Evolutionary conservation across 345 rosid species (phyloP), one percentile per base, ranked within the genome.

Genomic region (Rhodamnia rubescens): DNA sequence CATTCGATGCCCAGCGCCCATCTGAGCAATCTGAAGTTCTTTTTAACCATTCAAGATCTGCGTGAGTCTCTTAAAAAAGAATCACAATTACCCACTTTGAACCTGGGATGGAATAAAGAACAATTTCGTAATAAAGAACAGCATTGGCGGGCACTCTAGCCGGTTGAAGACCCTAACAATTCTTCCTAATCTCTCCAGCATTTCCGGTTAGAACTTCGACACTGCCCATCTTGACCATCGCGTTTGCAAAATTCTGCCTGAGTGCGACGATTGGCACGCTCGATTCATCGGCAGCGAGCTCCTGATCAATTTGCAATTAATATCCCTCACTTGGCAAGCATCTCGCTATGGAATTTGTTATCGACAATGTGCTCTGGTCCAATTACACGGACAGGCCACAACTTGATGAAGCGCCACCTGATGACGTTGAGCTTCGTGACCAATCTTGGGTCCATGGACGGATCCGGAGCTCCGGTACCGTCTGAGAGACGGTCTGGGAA

Each of bases 261-360:
- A 94, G 93, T 26, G 92, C 74, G 26, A 93, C 93, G 22, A 90
- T 22, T 81, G 1, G 91, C 85, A 86, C 51, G 27, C 92, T 93
- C 5, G 92, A 88, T 61, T 85, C 9, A 86, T 91, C 93, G 1
- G 21, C 22, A 29, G 89, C 93, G 26, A 94, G 87, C 21, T 84
- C 90, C 89, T 93, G 95, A 74, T 94, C 98, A 78, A 94, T 93
- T 84, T 89, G 86, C 85, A 36, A n/a, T n/a, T n/a, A 95, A 13
- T 49, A 95, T 81, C 47, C 96, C 96, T 87, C 88, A 92, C 52
- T 84, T 91, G 85, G 18, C 49, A 55, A 40, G n/a, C 22, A 93
- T 87, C 86, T 93, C 91, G 54, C 83, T 91, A 29, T 83, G 93
- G 81, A 51, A 92, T 58, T 87, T 88, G 51, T 93, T 92, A 57